Evolutionary conservation across 768 basidiomycete species (phyloP), one percentile per base, ranked within the genome.

Genomic region (Mycena kentingensis): DNA sequence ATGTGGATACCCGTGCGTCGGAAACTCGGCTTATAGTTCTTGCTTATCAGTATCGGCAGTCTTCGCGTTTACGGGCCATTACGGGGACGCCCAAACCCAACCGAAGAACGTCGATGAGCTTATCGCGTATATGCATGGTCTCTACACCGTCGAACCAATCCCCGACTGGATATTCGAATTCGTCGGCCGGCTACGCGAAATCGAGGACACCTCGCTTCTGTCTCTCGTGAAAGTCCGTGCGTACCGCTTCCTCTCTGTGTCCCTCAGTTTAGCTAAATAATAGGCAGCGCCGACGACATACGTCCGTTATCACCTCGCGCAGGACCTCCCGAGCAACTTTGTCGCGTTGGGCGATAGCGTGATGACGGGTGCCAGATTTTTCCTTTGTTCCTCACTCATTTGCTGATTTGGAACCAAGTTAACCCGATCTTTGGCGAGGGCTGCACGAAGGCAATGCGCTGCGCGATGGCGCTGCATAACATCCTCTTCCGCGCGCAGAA

Each of bases 271-370:
- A 5, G 7, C 7, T 11, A 18, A 29, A 4, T 12, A 34, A 38
- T 28, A 29, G 19, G 13, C 36, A 66, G 66, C 66, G 11, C 31
- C 54, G 2, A 48, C 54, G 19, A 50, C 52, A 12, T 66, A 58
- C 49, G 48, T 67, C n/a, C 53, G 41, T 15, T 70, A 69, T 44
- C 64, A 70, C 34, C n/a, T 32, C 19, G 60, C 54, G 1, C 31
- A 21, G 5, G 49, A 61, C 22, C 54, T 70, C 3, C 70, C 70
- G 1, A n/a, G 36, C 5, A 71, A 71, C 46, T 71, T 65, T 38
- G 54, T 70, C 28, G 70, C 68, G 1, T 16, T 70, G 36, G 70
- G 70, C 12, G 70, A 71, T 45, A 62, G 66, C 24, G 58, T 66
- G 4, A 64, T 70, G 65, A 51, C 39, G 10, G 19, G 44, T 46